These are phyloP conservation scores for Rhizophagus sp. DNA, from an alignment of 192 early-diverging fungal species.

Conservation along the genomic window DNA sequence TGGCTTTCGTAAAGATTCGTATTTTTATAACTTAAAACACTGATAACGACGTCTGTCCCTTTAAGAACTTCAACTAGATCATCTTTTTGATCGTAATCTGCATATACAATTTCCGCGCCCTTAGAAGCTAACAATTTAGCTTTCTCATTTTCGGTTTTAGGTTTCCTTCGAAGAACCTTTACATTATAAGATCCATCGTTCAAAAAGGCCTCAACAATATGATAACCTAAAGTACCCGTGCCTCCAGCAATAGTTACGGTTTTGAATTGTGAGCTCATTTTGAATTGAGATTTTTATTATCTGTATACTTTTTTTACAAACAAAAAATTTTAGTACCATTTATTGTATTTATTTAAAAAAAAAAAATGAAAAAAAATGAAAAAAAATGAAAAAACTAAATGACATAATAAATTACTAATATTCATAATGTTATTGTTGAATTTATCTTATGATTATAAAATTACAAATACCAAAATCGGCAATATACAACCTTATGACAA, in stretches of 20 bases:
- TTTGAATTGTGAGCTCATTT: background rate
- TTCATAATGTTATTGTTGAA: too few species aligned
- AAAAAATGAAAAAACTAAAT: too few species aligned
- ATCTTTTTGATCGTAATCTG: conserved; percentile 25
- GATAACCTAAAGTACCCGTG: conserved; percentile 10
- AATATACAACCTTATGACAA: too few species aligned
- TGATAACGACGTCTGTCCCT: conserved; percentile 15
- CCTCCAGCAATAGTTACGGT: conserved; percentile 15
- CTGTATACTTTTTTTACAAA: too few species aligned
- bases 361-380: too few species aligned
- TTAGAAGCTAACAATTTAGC: conserved; percentile 2
- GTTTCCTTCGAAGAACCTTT: conserved; percentile 13
- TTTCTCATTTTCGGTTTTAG: conserved; percentile 16
- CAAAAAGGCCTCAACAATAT: conserved; percentile 21
- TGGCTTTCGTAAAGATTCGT: background rate
- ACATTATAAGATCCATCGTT: conserved; percentile 26
- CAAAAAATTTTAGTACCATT: too few species aligned
- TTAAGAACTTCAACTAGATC: conserved; percentile 23
- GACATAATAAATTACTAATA: too few species aligned
- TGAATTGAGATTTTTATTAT: too few species aligned
- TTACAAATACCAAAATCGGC: too few species aligned
- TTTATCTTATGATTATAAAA: too few species aligned
- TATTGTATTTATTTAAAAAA: too few species aligned
- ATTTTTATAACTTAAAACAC: background rate
- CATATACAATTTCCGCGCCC: conserved; percentile 20